These are phyloP conservation scores for Talaromyces proteolyticus DNA, from an alignment of 495 filamentous ascomycete genomes.

Conservation along the genomic window DNA sequence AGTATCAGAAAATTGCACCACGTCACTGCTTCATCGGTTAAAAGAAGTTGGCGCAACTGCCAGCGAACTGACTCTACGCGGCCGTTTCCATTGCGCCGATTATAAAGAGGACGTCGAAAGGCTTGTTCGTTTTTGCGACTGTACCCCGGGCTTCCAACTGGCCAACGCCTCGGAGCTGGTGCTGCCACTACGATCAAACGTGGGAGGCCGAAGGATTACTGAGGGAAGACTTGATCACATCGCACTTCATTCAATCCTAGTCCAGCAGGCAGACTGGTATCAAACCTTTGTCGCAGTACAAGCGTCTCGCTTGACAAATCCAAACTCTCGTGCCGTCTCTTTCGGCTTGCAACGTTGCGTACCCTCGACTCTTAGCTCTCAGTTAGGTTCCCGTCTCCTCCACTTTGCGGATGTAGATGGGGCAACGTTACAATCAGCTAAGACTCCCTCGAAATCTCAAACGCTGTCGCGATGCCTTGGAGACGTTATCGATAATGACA, in stretches of 20 bases:
- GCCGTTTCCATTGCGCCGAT: conserved; percentile 22
- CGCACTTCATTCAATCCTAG: conserved; percentile 30
- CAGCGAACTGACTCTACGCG: conserved; percentile 22
- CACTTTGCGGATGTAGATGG: conserved; percentile 18
- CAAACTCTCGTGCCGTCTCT: conserved; percentile 16
- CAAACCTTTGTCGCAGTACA: conserved; percentile 8
- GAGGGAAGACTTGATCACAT: conserved; percentile 21
- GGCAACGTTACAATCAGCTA: conserved; percentile 41
- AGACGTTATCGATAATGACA: conserved; percentile 24
- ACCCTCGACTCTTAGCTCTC: conserved; percentile 22
- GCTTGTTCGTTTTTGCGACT: conserved; percentile 15
- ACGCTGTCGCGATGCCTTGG: background rate
- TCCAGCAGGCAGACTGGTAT: conserved; percentile 36
- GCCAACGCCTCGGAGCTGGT: conserved; percentile 26
- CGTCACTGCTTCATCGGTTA: conserved; percentile 19
- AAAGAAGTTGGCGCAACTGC: conserved; percentile 27
- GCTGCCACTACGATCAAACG: conserved; percentile 17
- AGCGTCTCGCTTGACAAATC: background rate
- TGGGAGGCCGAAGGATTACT: conserved; percentile 10
- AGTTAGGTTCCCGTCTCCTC: conserved; percentile 11
- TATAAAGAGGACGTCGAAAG: conserved; percentile 7
- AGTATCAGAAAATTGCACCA: conserved; percentile 15
- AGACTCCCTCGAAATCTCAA: background rate
- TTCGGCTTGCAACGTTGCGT: conserved; percentile 37
- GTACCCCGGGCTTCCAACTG: conserved; percentile 23